Base-by-base conservation (phyloP, 148 eudicot species). In the Vaccinium macrocarpon region DNA sequence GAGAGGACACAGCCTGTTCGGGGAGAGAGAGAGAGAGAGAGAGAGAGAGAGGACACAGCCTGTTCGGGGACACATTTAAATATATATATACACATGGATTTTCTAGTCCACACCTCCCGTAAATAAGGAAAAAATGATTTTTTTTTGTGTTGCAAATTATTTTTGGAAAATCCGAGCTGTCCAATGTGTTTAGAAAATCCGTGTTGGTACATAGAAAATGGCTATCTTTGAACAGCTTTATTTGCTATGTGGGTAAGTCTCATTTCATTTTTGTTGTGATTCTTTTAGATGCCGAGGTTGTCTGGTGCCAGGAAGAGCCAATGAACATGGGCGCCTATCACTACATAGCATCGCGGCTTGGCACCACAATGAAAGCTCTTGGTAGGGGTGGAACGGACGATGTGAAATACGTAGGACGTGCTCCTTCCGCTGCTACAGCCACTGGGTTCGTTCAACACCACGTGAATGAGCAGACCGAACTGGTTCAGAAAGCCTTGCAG, bases 281-380 rank as follows among this genome's bases (percentile, higher is more conserved):
- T 78, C 51, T 70, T 82, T 64, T 90, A 93, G 97, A 95, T 91
- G 98, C 98, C 0, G 97, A 93, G 91, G 77, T 95, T 49, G 97
- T 95, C 10, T 95, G 97, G 98, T 95, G 98, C 89, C 98, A 95
- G 85, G 98, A 93, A 84, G 98, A 95, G 88, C 98, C 97, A 42
- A 91, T 95, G 98, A 95, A 95, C 91, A 95, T 95, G 98, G 98
- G 95, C 46, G 97, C 93, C 52, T 93, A 91, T 88, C 86, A 55
- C 71, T 92, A 92, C 87, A 88, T 93, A 74, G 84, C 89, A 66
- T 93, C 95, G 6, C 95, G 98, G 5, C 93, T 95, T 51, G 84
- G 79, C 57, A 93, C 93, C 79, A 90, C 94, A 12, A 93, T 92
- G 97, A 93, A 92, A 88, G 88, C 90, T 38, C 83, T 92, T 21